Percentiles rank a stretch among this genome's conserved stretches.
phyloP scores from a whole-genome alignment of 441 rosid genomes.

The Dalechampia spathulata region DNA sequence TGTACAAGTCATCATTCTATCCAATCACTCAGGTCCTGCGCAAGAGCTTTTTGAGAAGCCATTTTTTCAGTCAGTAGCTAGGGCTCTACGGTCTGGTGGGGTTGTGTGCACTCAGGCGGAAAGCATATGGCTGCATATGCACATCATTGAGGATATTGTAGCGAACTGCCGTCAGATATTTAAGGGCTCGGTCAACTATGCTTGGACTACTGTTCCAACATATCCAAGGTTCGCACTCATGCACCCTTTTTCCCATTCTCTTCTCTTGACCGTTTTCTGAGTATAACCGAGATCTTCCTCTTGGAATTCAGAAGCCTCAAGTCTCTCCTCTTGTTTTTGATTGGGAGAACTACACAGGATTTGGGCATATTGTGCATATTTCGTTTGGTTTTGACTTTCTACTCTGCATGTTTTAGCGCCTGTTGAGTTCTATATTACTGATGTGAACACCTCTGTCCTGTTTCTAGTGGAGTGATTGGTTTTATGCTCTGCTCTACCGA shows the following conservation, averaged over 20 bases:
- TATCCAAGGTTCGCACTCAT: slow-evolving; percentile 60
- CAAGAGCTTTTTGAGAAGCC: slow-evolving; percentile 94
- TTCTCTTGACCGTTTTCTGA: background rate
- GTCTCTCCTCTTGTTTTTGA: background rate
- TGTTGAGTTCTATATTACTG: background rate
- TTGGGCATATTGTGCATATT: background rate
- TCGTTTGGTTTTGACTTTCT: background rate
- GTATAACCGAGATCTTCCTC: too few relatives aligned
- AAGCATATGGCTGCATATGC: slow-evolving; percentile 98
- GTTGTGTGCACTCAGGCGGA: slow-evolving; percentile 91
- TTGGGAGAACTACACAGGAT: too few relatives aligned
- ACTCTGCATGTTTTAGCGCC: background rate
- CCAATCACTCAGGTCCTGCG: slow-evolving; percentile 63
- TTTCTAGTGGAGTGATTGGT: slow-evolving; percentile 84
- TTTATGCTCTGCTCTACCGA: slow-evolving; percentile 95
- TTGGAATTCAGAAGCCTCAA: background rate
- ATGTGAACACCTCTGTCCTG: background rate
- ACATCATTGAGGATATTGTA: slow-evolving; percentile 85
- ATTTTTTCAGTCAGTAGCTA: slow-evolving; percentile 64
- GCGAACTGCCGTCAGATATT: slow-evolving; percentile 73
- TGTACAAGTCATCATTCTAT: background rate
- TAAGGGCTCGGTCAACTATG: slow-evolving; percentile 87
- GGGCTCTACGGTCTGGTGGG: slow-evolving; percentile 94
- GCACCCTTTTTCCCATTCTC: background rate
- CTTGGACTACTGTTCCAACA: slow-evolving; percentile 98